Percentiles rank a stretch among this genome's conserved stretches.
Conservation (phyloP, 306 rosid species). For the Mimosa bimucronata region DNA sequence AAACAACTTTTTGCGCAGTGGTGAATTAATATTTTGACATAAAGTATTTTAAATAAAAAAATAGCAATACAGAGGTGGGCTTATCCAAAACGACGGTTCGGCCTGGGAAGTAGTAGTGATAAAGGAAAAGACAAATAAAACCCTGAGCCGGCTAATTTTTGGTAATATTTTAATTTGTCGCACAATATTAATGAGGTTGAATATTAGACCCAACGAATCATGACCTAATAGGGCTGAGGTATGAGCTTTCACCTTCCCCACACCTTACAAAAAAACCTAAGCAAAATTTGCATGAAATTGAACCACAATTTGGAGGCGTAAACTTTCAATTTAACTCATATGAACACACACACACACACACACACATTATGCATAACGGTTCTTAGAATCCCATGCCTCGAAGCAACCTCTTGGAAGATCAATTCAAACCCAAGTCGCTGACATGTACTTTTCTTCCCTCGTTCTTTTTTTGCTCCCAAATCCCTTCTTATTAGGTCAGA, state of each 20-base stretch:
- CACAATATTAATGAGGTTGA: slow-evolving; percentile 4
- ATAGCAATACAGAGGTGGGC: not conserved
- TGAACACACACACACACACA: not conserved
- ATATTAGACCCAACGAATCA: slow-evolving; percentile 10
- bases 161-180: not conserved
- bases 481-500: slow-evolving; percentile 57
- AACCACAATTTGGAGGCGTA: slow-evolving; percentile 34
- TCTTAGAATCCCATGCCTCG: slow-evolving; percentile 53
- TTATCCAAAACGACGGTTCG: not conserved
- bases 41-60: not conserved
- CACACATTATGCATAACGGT: slow-evolving; percentile 49
- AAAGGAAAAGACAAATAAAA: not conserved
- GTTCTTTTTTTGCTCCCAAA: slow-evolving; percentile 30
- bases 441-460: slow-evolving; percentile 70
- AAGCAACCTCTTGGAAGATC: slow-evolving; percentile 59
- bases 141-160: slow-evolving; percentile 11
- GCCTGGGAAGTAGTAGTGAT: not conserved
- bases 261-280: not conserved
- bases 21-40: not conserved
- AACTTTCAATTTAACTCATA: slow-evolving; percentile 57
- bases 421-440: slow-evolving; percentile 58
- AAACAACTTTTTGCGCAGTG: not conserved
- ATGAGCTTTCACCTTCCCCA: slow-evolving; percentile 14
- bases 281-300: not conserved
- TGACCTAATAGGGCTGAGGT: slow-evolving; percentile 17